These are phyloP conservation scores for Alternaria novae-zelandiae DNA, from an alignment of 2,329 filamentous ascomycete species.

Conservation along the genomic window DNA sequence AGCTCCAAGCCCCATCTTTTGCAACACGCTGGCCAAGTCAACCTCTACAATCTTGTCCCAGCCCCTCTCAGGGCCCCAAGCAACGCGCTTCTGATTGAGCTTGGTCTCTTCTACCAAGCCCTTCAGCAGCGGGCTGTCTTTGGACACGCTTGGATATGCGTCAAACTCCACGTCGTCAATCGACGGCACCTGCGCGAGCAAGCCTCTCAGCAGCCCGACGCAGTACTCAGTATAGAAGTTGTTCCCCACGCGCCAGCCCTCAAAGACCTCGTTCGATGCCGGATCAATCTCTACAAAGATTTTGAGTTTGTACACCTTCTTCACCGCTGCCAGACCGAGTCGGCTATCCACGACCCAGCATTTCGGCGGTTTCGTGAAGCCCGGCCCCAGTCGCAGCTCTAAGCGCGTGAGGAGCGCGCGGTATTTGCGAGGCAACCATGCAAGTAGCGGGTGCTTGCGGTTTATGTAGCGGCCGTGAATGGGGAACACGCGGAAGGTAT, in stretches of 20 bases:
- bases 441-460: conserved; percentile 73
- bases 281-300: conserved; percentile 78
- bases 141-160: conserved; percentile 69
- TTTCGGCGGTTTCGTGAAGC: conserved; percentile 72
- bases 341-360: conserved; percentile 72
- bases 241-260: conserved; percentile 69
- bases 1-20: conserved; percentile 29
- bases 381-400: conserved; percentile 74
- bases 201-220: conserved; percentile 60
- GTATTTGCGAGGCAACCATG: conserved; percentile 67
- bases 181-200: conserved; percentile 64
- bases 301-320: conserved; percentile 64
- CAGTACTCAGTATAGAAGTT: conserved; percentile 76
- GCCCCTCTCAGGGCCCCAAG: conserved; percentile 71
- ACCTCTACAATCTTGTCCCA: conserved; percentile 59
- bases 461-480: conserved; percentile 69
- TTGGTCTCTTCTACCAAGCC: conserved; percentile 63
- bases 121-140: conserved; percentile 68
- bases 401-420: conserved; percentile 67
- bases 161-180: conserved; percentile 71
- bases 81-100: conserved; percentile 60
- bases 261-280: conserved; percentile 67
- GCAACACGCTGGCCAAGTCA: conserved; percentile 33
- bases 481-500: conserved; percentile 61
- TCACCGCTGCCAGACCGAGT: conserved; percentile 69